Evolutionary conservation across 495 filamentous ascomycete species (phyloP), one percentile per base, ranked within the genome.

Genomic region (Penicillium dipodomyicola): DNA sequence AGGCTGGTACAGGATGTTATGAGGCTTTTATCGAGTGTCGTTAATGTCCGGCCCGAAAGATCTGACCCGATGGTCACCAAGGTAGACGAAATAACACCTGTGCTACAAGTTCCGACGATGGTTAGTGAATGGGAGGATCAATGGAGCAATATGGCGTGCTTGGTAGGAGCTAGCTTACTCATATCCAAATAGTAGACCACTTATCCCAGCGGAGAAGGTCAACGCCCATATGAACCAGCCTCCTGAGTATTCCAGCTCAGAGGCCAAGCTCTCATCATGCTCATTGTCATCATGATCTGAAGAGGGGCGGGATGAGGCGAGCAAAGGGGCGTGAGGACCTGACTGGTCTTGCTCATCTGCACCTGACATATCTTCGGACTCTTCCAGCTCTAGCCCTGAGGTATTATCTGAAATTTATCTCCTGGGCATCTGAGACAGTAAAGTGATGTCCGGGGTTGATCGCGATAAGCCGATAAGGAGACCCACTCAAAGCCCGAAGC

Each of bases 31-130:
- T 95, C 89, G 33, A 92, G 76, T 3, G 85, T 89, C 6, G 82
- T 86, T 32, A 94, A 78, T 14, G 78, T 69, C 7, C 80, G 80
- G 46, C 72, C 65, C 6, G 89, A 92, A n/a, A 96, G 83, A 53
- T 90, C 87, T 2, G 82, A 80, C 43, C 80, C 81, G 60, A 96
- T 84, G 3, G 89, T 90, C 37, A 96, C 87, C 30, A 96, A 79
- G 0, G 90, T 94, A 1, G 90, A 87, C 22, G 90, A 94, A 41
- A 97, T 94, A 14, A 96, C 92, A 41, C 92, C 92, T 19, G 92
- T 97, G 65, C 90, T 94, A 59, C 44, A 55, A 46, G 42, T 47
- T 30, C 23, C 58, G 33, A 60, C 39, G 17, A 17, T 22, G 40
- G 46, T 68, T 54, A 64, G 71, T 39, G 51, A 54, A 49, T 22